phyloP scores from a whole-genome alignment of 164 flowering plant species.

The Aristolochia fimbriata region DNA sequence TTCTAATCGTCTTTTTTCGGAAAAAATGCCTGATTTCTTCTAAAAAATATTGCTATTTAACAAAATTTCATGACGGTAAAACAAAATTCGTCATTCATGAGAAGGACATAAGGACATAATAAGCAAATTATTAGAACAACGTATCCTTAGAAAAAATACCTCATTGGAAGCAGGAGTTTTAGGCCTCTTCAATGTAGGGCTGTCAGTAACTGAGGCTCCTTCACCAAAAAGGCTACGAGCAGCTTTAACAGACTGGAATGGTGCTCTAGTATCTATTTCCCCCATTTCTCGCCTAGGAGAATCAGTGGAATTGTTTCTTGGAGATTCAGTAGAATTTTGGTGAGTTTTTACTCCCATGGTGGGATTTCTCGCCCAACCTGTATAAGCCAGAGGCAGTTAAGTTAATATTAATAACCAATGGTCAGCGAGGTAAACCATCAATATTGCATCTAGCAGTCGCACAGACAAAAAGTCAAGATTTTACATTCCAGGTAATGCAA shows the following conservation, averaged over 20 bases:
- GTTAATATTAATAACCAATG: not conserved
- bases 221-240: conserved; percentile 86
- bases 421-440: not conserved
- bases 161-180: conserved; percentile 50
- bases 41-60: not conserved
- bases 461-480: not conserved
- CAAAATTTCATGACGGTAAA: not conserved
- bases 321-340: conserved; percentile 35
- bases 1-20: too few species aligned
- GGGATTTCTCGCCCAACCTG: not conserved
- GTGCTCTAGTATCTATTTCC: conserved; percentile 96
- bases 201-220: conserved; percentile 72
- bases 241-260: conserved; percentile 95
- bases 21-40: too few species aligned
- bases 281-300: conserved; percentile 57
- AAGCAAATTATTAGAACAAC: not conserved
- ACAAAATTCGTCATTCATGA: not conserved
- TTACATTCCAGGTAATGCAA: not conserved
- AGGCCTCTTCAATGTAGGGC: conserved; percentile 44
- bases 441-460: too few species aligned
- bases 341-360: conserved; percentile 46
- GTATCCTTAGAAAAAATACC: conserved; percentile 24
- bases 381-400: not conserved
- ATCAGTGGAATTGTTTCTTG: conserved; percentile 15
- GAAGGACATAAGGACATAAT: too few species aligned